Percentiles rank a stretch among this genome's conserved stretches.
phyloP scores from a whole-genome alignment of 768 basidiomycete species.

The Kockovaella imperatae region DNA sequence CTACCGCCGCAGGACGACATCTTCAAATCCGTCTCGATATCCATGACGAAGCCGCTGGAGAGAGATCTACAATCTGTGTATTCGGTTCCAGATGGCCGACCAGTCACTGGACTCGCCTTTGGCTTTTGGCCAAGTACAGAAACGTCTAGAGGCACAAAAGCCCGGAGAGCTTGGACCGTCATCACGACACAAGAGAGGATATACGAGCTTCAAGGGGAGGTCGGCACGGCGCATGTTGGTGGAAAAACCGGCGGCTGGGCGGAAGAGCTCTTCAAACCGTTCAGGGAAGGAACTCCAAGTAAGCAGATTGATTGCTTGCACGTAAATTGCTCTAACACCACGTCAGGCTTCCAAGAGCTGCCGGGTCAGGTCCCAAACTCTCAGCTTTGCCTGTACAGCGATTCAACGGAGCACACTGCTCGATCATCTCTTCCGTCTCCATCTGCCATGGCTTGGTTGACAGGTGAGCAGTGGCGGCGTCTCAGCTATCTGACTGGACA shows the following conservation, averaged over 20 bases:
- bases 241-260: conserved; percentile 71
- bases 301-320: conserved; percentile 39
- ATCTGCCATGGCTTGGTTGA: conserved; percentile 80
- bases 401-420: conserved; percentile 52
- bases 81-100: conserved; percentile 64
- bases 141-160: not conserved
- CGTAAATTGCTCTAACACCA: conserved; percentile 34
- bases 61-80: conserved; percentile 44
- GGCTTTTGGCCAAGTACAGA: conserved; percentile 52
- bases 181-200: conserved; percentile 79
- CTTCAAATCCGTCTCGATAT: conserved; percentile 55
- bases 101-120: conserved; percentile 77
- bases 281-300: conserved; percentile 77
- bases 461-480: conserved; percentile 51
- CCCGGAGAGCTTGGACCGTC: conserved; percentile 53
- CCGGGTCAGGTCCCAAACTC: conserved; percentile 69
- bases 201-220: conserved; percentile 61
- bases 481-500: conserved; percentile 35
- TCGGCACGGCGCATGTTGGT: conserved; percentile 49
- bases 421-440: conserved; percentile 52
- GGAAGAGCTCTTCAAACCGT: conserved; percentile 61
- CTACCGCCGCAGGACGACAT: conserved; percentile 84
- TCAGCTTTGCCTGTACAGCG: conserved; percentile 71
- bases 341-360: conserved; percentile 76
- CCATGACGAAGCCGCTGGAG: conserved; percentile 39